A percentile compares a stretch with the other conserved stretches of the same genome.
phyloP scores from a whole-genome alignment of 768 basidiomycete species.

The Calocera cornea region DNA sequence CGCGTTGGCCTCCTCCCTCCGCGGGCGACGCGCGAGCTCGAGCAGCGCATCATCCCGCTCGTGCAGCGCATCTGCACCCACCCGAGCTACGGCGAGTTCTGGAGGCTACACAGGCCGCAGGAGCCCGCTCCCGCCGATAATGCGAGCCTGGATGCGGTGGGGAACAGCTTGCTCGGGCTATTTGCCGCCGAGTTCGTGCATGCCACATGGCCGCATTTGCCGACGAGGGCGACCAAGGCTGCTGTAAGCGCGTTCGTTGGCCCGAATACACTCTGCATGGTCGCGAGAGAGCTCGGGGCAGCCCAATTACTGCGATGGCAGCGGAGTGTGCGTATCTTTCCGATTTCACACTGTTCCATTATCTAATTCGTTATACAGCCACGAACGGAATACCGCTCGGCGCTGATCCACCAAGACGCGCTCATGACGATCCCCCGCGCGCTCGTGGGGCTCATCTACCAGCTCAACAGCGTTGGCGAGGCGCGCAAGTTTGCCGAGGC shows the following conservation, averaged over 20 bases:
- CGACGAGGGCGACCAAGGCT: constrained; percentile 80
- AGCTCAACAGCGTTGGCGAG: constrained; percentile 66
- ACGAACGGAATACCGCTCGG: constrained; percentile 23
- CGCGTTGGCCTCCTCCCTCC: constrained; percentile 46
- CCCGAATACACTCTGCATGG: constrained; percentile 61
- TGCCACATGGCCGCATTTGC: constrained; percentile 74
- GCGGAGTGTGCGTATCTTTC: constrained; percentile 44
- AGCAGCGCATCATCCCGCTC: constrained; percentile 12
- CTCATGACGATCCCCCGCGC: constrained; percentile 78
- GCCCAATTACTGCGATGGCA: constrained; percentile 69
- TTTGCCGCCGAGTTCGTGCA: constrained; percentile 78
- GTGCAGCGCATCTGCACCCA: constrained; percentile 71
- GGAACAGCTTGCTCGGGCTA: constrained; percentile 80
- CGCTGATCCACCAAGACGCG: constrained; percentile 68
- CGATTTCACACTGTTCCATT: background rate
- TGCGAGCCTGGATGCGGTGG: constrained; percentile 56
- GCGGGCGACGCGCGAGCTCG: constrained; percentile 6
- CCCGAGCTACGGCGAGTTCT: constrained; percentile 46
- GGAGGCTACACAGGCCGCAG: constrained; percentile 43
- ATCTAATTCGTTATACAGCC: constrained; percentile 5
- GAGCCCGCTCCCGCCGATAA: constrained; percentile 48
- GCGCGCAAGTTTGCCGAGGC: constrained; percentile 83
- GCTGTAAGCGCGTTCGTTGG: constrained; percentile 89
- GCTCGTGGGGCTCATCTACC: constrained; percentile 77
- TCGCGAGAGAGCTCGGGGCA: constrained; percentile 78